phyloP scores from a whole-genome alignment of 306 rosid genomes.

The Cucumis sativus region DNA sequence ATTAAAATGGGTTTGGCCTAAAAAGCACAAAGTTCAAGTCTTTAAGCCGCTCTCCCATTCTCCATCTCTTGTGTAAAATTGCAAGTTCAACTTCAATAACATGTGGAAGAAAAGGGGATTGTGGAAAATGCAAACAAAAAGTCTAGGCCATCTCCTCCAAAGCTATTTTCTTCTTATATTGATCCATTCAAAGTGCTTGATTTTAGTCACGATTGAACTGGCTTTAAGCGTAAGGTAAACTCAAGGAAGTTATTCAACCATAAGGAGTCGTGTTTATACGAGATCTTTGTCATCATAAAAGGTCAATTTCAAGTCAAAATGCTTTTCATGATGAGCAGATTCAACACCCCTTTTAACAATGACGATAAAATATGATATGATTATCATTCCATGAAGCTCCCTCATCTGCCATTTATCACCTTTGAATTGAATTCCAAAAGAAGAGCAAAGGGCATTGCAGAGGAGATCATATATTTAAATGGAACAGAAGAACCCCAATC shows the following conservation, averaged over 20 bases:
- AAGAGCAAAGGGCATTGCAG: neutral
- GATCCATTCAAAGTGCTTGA: neutral
- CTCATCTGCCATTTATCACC: neutral
- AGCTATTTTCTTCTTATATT: neutral
- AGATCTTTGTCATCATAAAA: neutral
- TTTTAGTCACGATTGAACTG: neutral
- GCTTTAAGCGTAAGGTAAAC: neutral
- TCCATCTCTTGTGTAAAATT: neutral
- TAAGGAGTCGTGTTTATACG: neutral
- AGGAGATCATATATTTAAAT: neutral
- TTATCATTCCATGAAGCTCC: neutral
- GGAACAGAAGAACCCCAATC: neutral
- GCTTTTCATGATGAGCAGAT: neutral
- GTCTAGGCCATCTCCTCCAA: neutral
- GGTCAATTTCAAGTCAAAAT: conserved; percentile 3
- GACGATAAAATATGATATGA: too few species aligned
- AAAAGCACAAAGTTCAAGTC: neutral
- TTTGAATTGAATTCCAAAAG: neutral
- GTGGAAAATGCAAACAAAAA: neutral
- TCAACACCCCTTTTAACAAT: neutral
- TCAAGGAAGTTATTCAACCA: neutral
- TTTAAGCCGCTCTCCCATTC: neutral
- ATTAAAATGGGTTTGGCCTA: neutral
- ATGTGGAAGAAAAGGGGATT: neutral
- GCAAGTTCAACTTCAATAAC: neutral